Evolutionary conservation across 2,329 filamentous ascomycete genomes (phyloP).

Genomic region (Cordyceps tenuipes): DNA sequence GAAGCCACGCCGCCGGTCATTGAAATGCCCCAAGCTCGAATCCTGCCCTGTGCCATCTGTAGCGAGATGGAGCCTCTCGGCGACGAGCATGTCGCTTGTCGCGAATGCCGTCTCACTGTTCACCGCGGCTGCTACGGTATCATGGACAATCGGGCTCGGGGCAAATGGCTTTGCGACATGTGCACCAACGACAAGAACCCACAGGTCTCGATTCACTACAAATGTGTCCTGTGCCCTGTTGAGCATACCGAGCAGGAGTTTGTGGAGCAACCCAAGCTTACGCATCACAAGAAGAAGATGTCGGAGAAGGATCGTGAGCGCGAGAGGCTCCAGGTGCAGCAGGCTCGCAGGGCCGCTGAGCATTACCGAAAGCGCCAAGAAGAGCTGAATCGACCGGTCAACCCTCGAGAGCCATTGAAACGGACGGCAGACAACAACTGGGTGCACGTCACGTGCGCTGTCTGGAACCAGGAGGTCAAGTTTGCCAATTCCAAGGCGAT

Average conservation of each 20-base stretch:
- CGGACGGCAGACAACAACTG: constrained; percentile 94
- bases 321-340: constrained; percentile 76
- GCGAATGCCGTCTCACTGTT: constrained; percentile 83
- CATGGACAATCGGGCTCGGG: constrained; percentile 54
- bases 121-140: constrained; percentile 93
- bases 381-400: constrained; percentile 70
- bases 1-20: constrained; percentile 56
- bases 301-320: constrained; percentile 85
- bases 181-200: constrained; percentile 91
- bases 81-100: constrained; percentile 69
- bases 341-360: constrained; percentile 70
- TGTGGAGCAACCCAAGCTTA: constrained; percentile 56
- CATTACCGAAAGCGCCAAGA: constrained; percentile 76
- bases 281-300: constrained; percentile 69
- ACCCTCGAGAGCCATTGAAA: constrained; percentile 86
- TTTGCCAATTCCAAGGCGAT: constrained; percentile 79
- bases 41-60: constrained; percentile 81
- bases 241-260: constrained; percentile 75
- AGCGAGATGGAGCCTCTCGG: constrained; percentile 61
- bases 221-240: constrained; percentile 85
- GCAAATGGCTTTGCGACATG: constrained; percentile 93
- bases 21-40: constrained; percentile 68
- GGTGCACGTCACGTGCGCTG: constrained; percentile 89
- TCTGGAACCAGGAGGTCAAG: constrained; percentile 87
- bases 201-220: constrained; percentile 86